Conservation (phyloP, 441 rosid genomes). For the Sinapis alba region DNA sequence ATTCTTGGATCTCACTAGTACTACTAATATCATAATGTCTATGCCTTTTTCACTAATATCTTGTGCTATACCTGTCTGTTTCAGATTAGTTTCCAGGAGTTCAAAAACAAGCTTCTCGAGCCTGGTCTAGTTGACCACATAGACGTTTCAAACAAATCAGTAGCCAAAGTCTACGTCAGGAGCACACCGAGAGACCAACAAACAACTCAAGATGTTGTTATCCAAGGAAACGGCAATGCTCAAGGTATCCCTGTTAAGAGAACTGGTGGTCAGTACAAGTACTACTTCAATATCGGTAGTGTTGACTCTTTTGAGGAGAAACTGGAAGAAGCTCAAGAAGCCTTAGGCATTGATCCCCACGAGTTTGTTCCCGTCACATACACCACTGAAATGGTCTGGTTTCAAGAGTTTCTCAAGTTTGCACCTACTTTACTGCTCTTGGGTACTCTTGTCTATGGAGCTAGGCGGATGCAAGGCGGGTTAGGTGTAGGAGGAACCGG, state of each 20-base stretch:
- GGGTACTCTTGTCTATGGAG: slow-evolving; percentile 59
- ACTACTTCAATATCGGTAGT: slow-evolving; percentile 75
- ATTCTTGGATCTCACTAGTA: neutral
- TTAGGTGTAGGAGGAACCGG: slow-evolving; percentile 69
- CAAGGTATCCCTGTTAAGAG: slow-evolving; percentile 41
- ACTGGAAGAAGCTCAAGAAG: slow-evolving; percentile 73
- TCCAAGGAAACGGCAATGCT: slow-evolving; percentile 39
- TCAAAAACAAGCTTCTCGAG: slow-evolving; percentile 73
- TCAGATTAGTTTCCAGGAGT: slow-evolving; percentile 84
- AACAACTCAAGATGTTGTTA: slow-evolving; percentile 38
- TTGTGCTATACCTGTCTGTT: neutral
- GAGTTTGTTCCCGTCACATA: slow-evolving; percentile 66
- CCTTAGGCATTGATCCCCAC: slow-evolving; percentile 61
- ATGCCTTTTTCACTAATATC: slow-evolving; percentile 14
- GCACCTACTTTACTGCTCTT: slow-evolving; percentile 62
- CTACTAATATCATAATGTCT: neutral
- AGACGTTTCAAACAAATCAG: slow-evolving; percentile 66
- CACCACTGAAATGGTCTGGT: slow-evolving; percentile 64
- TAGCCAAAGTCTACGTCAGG: slow-evolving; percentile 70
- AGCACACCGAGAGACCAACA: slow-evolving; percentile 50
- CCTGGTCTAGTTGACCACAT: slow-evolving; percentile 83
- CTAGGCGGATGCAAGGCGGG: slow-evolving; percentile 66
- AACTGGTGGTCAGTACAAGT: slow-evolving; percentile 56
- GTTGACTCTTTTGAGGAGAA: slow-evolving; percentile 79
- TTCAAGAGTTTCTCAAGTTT: slow-evolving; percentile 62